Evolutionary conservation across 441 rosid species (phyloP), one percentile per base, ranked within the genome.

Genomic region (Francoa sonchifolia): DNA sequence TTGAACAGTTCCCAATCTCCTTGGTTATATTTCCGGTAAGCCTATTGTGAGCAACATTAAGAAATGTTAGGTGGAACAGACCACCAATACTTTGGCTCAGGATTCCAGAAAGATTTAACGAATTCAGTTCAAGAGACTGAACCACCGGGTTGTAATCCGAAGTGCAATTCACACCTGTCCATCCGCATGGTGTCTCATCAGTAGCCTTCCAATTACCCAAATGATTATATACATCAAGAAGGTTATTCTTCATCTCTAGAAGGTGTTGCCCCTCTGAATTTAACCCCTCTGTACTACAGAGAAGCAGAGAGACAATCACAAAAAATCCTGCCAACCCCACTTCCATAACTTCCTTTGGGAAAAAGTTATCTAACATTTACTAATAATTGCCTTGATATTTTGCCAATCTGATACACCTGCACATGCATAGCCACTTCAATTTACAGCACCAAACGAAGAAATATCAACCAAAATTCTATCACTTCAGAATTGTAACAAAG

Each of bases 131-230:
- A 34, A 90, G 77, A 52, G 96, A 77, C 59, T 52, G 50, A 39
- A 89, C 82, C 18, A 71, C 66, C 4, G 69, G 70, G 39, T 49
- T 62, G 47, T 55, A 45, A 39, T 58, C 76, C 4, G 70, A 53
- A 59, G 73, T 74, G 76, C 98, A 90, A 43, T 67, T 69, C 52
- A 90, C 89, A 44, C 98, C 94, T 25, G 46, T 54, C 98, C 98
- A 90, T 11, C 50, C 27, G 39, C 98, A 90, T 0, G 98, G 94
- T 10, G 78, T 76, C 66, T 68, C 74, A 19, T 85, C 98, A 21
- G 38, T 53, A 22, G 68, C 29, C 15, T 72, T 77, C 98, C 98
- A 90, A 33, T 66, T 73, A 47, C 52, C 56, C 23, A 90, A 73
- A 65, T 47, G 43, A 52, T 65, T 57, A 19, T 67, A 54, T 9